These are phyloP conservation scores for Sarcomyxa edulis DNA, from an alignment of 768 basidiomycete genomes.

Conservation along the genomic window DNA sequence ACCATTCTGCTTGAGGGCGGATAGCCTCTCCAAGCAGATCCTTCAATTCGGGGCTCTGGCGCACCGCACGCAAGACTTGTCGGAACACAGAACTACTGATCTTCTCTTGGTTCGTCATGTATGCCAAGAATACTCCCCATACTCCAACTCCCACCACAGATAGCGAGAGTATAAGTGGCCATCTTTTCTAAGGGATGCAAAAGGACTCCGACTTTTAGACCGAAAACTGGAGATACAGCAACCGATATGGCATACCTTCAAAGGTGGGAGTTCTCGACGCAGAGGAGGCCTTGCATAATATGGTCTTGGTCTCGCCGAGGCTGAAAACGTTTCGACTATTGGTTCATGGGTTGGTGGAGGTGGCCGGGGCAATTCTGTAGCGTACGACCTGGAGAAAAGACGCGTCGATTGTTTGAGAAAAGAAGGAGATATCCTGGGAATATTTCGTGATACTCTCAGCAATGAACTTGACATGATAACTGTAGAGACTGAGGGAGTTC, in stretches of 20 bases:
- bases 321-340: slow-evolving; percentile 2
- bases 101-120: slow-evolving; percentile 73
- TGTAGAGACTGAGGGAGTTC: neutral
- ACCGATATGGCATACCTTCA: too few species aligned
- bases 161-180: slow-evolving; percentile 53
- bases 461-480: neutral
- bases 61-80: slow-evolving; percentile 57
- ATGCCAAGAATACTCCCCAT: slow-evolving; percentile 67
- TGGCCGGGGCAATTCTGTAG: neutral
- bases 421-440: neutral
- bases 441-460: neutral
- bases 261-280: too few species aligned
- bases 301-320: slow-evolving; percentile 2
- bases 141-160: slow-evolving; percentile 48
- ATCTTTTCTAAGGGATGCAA: slow-evolving; percentile 38
- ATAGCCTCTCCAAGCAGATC: slow-evolving; percentile 62
- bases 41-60: slow-evolving; percentile 42
- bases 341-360: slow-evolving; percentile 4
- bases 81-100: slow-evolving; percentile 71
- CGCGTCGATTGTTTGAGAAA: neutral
- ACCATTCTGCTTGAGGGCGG: slow-evolving; percentile 63
- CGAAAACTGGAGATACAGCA: too few species aligned
- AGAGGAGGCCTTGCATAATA: too few species aligned
- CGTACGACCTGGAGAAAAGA: neutral
- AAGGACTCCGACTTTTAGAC: too few species aligned